Percentiles rank a stretch among this genome's conserved stretches.
These are phyloP conservation scores for Fragilaria radians DNA, from an alignment of 108 stramenopile genomes.

Conservation along the genomic window DNA sequence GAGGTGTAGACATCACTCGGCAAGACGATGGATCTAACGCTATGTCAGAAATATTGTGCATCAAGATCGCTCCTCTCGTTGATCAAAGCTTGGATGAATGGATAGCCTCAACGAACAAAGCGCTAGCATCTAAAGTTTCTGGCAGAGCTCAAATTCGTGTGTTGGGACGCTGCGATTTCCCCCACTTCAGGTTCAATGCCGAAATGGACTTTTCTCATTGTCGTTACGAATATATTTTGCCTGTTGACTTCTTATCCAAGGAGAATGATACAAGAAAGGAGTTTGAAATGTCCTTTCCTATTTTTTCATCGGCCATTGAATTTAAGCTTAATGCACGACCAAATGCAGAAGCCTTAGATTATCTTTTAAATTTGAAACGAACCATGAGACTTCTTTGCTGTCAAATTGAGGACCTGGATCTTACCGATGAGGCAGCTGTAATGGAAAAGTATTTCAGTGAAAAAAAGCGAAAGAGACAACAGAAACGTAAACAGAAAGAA, in stretches of 20 bases:
- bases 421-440: constrained; percentile 32
- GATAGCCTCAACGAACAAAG: constrained; percentile 35
- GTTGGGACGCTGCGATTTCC: constrained; percentile 52
- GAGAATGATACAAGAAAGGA: constrained; percentile 1
- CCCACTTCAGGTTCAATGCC: constrained; percentile 57
- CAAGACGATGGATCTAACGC: constrained; percentile 67
- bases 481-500: neutral
- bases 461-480: no score
- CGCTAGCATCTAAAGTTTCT: constrained; percentile 19
- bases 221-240: constrained; percentile 67
- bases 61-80: constrained; percentile 23
- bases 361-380: constrained; percentile 50
- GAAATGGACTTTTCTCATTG: constrained; percentile 68
- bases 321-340: constrained; percentile 1
- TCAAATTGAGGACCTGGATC: constrained; percentile 44
- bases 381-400: constrained; percentile 58
- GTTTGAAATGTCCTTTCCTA: constrained; percentile 26
- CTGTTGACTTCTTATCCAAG: constrained; percentile 47
- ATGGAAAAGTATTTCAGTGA: constrained; percentile 8
- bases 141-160: constrained; percentile 39
- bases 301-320: neutral
- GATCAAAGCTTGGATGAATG: constrained; percentile 23
- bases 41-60: constrained; percentile 61
- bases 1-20: constrained; percentile 30
- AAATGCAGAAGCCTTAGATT: constrained; percentile 27